These are phyloP conservation scores for Salix dunnii DNA, from an alignment of 345 rosid species.

Conservation along the genomic window DNA sequence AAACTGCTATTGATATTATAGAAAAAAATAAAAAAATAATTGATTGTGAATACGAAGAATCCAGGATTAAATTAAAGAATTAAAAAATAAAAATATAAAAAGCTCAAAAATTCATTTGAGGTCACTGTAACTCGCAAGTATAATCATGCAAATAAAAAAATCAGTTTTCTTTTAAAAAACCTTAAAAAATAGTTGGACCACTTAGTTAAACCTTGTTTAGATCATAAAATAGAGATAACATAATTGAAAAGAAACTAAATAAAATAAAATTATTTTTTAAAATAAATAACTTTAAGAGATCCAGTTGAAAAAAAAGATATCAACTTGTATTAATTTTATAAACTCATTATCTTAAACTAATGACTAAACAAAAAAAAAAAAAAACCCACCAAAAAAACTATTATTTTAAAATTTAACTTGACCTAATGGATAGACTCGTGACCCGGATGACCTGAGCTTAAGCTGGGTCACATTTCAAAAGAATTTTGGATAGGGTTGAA, in stretches of 20 bases:
- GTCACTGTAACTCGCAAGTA: accelerated
- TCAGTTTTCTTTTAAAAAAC: accelerated
- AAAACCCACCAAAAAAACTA: accelerated
- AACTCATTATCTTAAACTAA: accelerated
- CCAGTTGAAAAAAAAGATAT: accelerated
- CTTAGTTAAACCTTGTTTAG: accelerated
- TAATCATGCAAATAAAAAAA: accelerated
- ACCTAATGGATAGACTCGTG: accelerated
- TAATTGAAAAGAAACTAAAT: accelerated
- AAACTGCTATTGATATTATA: too few species aligned
- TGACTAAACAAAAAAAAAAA: accelerated
- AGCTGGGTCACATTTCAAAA: too few species aligned
- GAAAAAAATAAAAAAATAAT: too few species aligned
- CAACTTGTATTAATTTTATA: accelerated
- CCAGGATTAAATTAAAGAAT: too few species aligned
- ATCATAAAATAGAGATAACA: too few species aligned
- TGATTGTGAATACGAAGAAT: too few species aligned
- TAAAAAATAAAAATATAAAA: too few species aligned
- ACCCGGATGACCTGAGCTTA: accelerated
- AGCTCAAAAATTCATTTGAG: background rate
- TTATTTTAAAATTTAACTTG: too few species aligned
- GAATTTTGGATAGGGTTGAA: too few species aligned
- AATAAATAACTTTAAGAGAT: too few species aligned
- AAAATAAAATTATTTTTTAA: too few species aligned
- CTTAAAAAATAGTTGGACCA: background rate